Conservation (phyloP, 108 stramenopile species). For the Seminavis robusta region DNA sequence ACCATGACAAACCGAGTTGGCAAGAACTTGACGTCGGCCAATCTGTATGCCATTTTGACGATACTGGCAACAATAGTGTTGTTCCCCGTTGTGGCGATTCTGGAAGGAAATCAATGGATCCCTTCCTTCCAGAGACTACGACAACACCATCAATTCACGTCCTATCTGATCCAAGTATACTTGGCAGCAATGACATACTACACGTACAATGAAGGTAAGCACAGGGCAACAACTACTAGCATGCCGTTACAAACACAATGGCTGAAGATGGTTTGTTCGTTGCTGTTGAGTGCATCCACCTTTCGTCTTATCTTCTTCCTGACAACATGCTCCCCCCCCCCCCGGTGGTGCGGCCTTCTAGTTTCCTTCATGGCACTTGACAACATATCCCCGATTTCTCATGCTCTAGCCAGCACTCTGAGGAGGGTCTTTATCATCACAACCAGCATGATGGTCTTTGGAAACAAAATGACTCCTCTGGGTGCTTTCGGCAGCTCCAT, state of each 20-base stretch:
- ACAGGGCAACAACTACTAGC: no score
- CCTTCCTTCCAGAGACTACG: slow-evolving; percentile 32
- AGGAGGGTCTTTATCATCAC: slow-evolving; percentile 37
- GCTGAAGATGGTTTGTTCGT: no score
- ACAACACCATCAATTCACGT: slow-evolving; percentile 2
- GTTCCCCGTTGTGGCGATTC: slow-evolving; percentile 36
- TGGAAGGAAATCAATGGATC: slow-evolving; percentile 44
- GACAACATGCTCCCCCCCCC: no score
- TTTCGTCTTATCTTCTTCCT: no score
- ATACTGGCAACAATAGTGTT: slow-evolving; percentile 41
- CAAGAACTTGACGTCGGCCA: slow-evolving; percentile 53
- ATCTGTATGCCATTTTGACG: slow-evolving; percentile 68
- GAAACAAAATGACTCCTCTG: slow-evolving; percentile 14
- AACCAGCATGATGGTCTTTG: slow-evolving; percentile 29
- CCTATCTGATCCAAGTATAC: slow-evolving; percentile 6
- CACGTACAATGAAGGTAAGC: slow-evolving; percentile 72
- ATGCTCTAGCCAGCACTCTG: slow-evolving; percentile 37
- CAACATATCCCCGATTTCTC: slow-evolving; percentile 38
- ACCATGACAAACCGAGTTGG: slow-evolving; percentile 35
- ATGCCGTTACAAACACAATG: no score
- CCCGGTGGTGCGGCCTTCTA: no score
- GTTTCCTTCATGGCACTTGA: slow-evolving; percentile 58
- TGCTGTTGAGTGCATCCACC: no score
- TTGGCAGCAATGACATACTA: slow-evolving; percentile 56
- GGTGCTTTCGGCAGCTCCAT: slow-evolving; percentile 14